A percentile compares a stretch with the other conserved stretches of the same genome.
These are phyloP conservation scores for Xylariales sp. DNA, from an alignment of 2,329 filamentous ascomycete species.

Conservation along the genomic window DNA sequence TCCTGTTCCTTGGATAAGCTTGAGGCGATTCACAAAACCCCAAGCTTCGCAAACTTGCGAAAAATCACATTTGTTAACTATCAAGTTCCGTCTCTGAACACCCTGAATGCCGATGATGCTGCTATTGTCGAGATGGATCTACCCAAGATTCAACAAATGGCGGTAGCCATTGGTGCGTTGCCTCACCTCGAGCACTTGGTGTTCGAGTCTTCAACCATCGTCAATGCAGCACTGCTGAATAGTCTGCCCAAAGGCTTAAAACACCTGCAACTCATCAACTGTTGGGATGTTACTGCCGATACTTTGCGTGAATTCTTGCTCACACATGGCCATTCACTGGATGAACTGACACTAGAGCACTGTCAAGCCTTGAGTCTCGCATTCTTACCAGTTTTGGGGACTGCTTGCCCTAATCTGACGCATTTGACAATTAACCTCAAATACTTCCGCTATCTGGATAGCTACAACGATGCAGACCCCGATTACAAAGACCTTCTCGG, in stretches of 20 bases:
- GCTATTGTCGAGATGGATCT: constrained; percentile 9
- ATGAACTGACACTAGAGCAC: constrained; percentile 66
- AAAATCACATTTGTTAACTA: constrained; percentile 61
- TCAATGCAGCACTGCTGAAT: constrained; percentile 65
- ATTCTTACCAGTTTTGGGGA: constrained; percentile 65
- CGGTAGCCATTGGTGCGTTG: constrained; percentile 45
- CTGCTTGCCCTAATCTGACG: constrained; percentile 66
- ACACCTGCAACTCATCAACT: constrained; percentile 73
- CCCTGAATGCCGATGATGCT: constrained; percentile 15
- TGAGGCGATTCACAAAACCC: constrained; percentile 45
- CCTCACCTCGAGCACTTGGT: constrained; percentile 62
- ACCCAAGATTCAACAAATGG: constrained; percentile 37
- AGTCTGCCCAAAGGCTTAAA: constrained; percentile 62
- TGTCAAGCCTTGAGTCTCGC: constrained; percentile 74
- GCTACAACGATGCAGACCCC: constrained; percentile 68
- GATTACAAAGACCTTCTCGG: constrained; percentile 67
- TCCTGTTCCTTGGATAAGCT: constrained; percentile 45
- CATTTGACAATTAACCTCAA: constrained; percentile 72
- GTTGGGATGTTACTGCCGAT: constrained; percentile 67
- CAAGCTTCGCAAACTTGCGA: constrained; percentile 52
- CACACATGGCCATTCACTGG: constrained; percentile 63
- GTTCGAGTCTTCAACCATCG: constrained; percentile 70
- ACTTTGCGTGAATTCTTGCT: constrained; percentile 62
- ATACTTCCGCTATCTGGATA: constrained; percentile 67
- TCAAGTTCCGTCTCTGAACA: constrained; percentile 47